Percentiles rank a stretch among this genome's conserved stretches.
phyloP scores from a whole-genome alignment of 768 basidiomycete genomes.

The Lactarius hengduanensis region DNA sequence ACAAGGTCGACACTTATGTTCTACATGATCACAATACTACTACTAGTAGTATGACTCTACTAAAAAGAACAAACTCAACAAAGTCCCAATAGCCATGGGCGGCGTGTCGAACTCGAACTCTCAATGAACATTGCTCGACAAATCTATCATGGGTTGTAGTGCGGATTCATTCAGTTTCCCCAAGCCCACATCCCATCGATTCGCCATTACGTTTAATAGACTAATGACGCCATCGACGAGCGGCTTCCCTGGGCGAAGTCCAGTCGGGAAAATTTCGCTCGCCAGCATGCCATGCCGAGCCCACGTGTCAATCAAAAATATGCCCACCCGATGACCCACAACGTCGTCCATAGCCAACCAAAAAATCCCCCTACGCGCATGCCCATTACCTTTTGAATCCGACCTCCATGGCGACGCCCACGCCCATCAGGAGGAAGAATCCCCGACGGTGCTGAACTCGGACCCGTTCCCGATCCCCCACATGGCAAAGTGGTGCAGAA shows the following conservation, averaged over 20 bases:
- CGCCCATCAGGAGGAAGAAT: constrained; percentile 45
- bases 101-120: too few species aligned
- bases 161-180: too few species aligned
- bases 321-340: constrained; percentile 24
- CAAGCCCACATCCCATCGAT: too few species aligned
- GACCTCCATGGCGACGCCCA: constrained; percentile 44
- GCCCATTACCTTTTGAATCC: constrained; percentile 46
- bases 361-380: constrained; percentile 45
- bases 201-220: background rate
- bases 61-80: too few species aligned
- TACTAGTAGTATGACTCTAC: too few species aligned
- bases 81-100: too few species aligned
- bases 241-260: too few species aligned
- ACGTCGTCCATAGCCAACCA: constrained; percentile 53
- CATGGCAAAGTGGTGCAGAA: constrained; percentile 55
- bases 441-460: constrained; percentile 46
- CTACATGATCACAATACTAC: too few species aligned
- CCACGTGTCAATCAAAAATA: constrained; percentile 12
- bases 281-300: constrained; percentile 11
- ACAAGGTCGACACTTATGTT: too few species aligned
- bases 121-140: too few species aligned
- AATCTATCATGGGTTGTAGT: too few species aligned
- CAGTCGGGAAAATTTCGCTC: constrained; percentile 1
- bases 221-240: background rate
- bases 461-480: constrained; percentile 58